These are phyloP conservation scores for Rosa lucieae DNA, from an alignment of 306 rosid genomes.

Conservation along the genomic window DNA sequence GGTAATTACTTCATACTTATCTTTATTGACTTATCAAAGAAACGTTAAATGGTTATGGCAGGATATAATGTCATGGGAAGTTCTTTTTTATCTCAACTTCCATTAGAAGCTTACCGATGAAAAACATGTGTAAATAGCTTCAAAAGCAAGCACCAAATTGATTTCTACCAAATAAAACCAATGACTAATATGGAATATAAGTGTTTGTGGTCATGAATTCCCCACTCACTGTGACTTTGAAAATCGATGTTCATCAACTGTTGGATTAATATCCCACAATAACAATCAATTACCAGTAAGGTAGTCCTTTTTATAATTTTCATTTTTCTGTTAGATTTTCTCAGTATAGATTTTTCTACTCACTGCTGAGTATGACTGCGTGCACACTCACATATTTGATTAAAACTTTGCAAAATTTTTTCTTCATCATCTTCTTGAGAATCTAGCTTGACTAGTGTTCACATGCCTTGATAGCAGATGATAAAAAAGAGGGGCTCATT, in stretches of 20 bases:
- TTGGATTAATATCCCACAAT: background rate
- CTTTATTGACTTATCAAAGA: background rate
- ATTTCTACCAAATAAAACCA: background rate
- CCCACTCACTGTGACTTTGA: background rate
- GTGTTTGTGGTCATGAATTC: background rate
- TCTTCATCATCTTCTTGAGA: background rate
- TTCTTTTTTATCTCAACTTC: constrained; percentile 17
- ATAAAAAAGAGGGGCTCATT: background rate
- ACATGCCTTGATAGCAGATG: background rate
- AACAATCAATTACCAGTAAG: background rate
- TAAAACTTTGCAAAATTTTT: too few relatives aligned
- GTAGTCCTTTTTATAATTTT: background rate
- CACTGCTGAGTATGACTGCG: background rate
- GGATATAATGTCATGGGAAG: background rate
- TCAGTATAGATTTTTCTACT: background rate
- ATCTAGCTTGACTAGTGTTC: background rate
- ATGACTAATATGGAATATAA: background rate
- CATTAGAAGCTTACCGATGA: constrained; percentile 14
- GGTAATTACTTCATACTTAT: background rate
- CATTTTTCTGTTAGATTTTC: background rate
- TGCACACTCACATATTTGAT: background rate
- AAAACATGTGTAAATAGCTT: background rate
- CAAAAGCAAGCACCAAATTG: background rate
- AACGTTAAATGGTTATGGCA: background rate
- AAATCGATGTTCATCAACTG: background rate